Base-by-base conservation (phyloP, 148 eudicot species). In the Rhododendron williamsianum region DNA sequence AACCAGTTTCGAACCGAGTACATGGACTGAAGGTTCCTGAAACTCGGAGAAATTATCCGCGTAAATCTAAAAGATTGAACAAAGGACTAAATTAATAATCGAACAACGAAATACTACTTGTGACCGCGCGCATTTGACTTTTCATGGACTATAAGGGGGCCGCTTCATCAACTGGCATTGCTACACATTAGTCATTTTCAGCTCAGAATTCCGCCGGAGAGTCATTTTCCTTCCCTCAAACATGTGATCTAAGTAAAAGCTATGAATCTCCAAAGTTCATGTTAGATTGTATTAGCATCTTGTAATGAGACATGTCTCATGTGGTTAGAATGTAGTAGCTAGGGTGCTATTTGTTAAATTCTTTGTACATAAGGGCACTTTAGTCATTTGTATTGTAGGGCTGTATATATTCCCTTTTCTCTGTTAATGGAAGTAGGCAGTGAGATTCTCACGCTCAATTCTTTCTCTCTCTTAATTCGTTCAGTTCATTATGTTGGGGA, bases 1-100 rank as follows among this genome's bases (percentile, higher is more conserved):
- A 91, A 82, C 92, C 92, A 91, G 77, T 87, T 79, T 36, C 83
- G 46, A 5, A 86, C 92, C 2, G 90, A 83, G 76, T 87, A 72
- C n/a, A 80, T 71, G 19, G 88, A 89, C 27, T 83, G 51, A 21
- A 91, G 79, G 48, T 82, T 49, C 88, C 92, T 91, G 86, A 58
- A 87, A 87, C 52, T 51, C 30, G 1, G 56, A 49, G 21, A 85
- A 43, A 67, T 63, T 58, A 38, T 6, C 18, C 43, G 4, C 3
- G 19, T 1, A 43, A 82, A 15, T 18, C 63, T 30, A 65, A 58
- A 41, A 52, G 81, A 35, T 54, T 51, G 41, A 49, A 10, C 13
- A 33, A 30, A 18, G 30, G 33, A 13, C 33, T 16, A 74, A 51
- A 84, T 51, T 30, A 84, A n/a, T 43, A 41, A 38, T 43, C 3